Percentiles rank a stretch among this genome's conserved stretches.
Evolutionary conservation across 768 basidiomycete genomes (phyloP).

Genomic region (Harrya chromipes): DNA sequence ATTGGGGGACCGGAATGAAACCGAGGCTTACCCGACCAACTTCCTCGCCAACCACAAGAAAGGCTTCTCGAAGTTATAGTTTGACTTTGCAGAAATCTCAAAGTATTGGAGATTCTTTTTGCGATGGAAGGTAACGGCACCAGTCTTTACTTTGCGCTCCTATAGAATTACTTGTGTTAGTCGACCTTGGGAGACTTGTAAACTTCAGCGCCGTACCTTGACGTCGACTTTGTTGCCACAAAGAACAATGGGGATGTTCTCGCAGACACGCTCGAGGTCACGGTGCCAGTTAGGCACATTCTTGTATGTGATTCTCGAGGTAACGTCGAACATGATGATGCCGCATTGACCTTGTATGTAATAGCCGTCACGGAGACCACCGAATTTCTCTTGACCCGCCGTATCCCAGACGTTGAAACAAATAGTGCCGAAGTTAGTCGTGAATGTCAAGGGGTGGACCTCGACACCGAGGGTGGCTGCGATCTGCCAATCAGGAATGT

Average conservation of each 20-base stretch:
- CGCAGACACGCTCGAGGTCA: constrained; percentile 98
- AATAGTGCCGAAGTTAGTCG: constrained; percentile 98
- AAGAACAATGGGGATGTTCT: constrained; percentile 98
- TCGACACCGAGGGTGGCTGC: constrained; percentile 99
- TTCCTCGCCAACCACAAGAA: constrained; percentile 99
- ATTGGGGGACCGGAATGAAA: background rate
- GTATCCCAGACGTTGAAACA: constrained; percentile 99
- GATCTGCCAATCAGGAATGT: constrained; percentile 10
- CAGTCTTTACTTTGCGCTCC: constrained; percentile 99
- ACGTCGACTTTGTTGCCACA: constrained; percentile 99
- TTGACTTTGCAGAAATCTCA: constrained; percentile 99
- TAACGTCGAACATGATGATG: constrained; percentile 99
- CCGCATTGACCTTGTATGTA: constrained; percentile 98
- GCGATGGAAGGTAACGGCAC: constrained; percentile 97
- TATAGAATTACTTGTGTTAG: constrained; percentile 32
- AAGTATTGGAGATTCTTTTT: constrained; percentile 99
- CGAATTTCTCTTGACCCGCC: constrained; percentile 99
- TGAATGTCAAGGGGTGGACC: constrained; percentile 93
- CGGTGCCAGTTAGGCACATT: constrained; percentile 99
- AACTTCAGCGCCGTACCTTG: constrained; percentile 58
- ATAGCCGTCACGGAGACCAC: constrained; percentile 95
- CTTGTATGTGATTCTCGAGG: constrained; percentile 99
- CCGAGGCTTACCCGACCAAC: constrained; percentile 78
- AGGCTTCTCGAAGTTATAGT: constrained; percentile 99
- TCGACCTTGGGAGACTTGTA: background rate